Conservation (phyloP, 1,139 yeast genomes). For the Sugiyamaella castrensis region DNA sequence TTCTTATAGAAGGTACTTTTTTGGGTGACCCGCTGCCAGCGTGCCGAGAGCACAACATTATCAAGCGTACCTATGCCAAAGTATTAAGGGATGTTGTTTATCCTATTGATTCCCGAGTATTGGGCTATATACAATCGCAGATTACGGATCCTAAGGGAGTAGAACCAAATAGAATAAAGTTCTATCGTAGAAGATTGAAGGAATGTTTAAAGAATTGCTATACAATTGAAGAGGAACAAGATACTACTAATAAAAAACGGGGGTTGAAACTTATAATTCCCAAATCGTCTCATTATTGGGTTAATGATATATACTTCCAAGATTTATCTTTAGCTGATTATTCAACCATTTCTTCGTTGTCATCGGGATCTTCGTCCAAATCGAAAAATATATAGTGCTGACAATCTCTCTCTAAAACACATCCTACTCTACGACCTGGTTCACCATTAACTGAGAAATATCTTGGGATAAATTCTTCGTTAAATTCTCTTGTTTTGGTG, state of each 20-base stretch:
- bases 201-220: conserved; percentile 17
- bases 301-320: conserved; percentile 10
- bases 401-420: conserved; percentile 22
- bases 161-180: conserved; percentile 9
- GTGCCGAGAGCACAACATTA: conserved; percentile 22
- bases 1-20: conserved; percentile 23
- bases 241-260: background rate
- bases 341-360: conserved; percentile 16
- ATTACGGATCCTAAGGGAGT: conserved; percentile 10
- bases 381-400: conserved; percentile 27
- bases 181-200: conserved; percentile 23
- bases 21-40: conserved; percentile 24
- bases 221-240: conserved; percentile 12
- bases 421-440: conserved; percentile 24
- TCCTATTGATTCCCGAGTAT: conserved; percentile 24
- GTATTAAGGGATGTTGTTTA: conserved; percentile 18
- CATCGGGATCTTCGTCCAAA: conserved; percentile 22
- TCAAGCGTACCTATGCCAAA: conserved; percentile 17
- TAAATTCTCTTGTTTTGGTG: conserved; percentile 8
- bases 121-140: conserved; percentile 21
- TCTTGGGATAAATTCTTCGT: conserved; percentile 18
- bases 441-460: conserved; percentile 24
- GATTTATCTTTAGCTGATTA: background rate
- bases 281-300: background rate
- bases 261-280: background rate